These are phyloP conservation scores for Eucalyptus virginea DNA, from an alignment of 345 rosid genomes.

Conservation along the genomic window DNA sequence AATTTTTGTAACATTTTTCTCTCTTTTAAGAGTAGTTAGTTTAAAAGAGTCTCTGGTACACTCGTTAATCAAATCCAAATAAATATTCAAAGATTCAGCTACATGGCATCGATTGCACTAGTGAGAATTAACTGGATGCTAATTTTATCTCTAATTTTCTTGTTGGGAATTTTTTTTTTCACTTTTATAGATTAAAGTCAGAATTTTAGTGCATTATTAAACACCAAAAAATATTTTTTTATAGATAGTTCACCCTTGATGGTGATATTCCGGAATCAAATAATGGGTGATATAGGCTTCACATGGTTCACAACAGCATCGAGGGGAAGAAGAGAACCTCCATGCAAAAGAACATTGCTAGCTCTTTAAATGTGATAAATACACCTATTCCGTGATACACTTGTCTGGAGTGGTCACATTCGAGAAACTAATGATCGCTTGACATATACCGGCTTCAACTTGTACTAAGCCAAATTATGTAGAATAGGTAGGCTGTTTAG, in stretches of 20 bases:
- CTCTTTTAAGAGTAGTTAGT: not conserved
- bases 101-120: not conserved
- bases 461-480: not conserved
- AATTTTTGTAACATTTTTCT: not conserved
- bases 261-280: not conserved
- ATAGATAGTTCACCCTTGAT: not conserved
- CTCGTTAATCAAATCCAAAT: not conserved
- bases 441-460: not conserved
- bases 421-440: not conserved
- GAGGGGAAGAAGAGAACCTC: not conserved
- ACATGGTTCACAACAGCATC: not conserved
- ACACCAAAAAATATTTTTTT: not conserved
- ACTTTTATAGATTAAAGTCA: not conserved
- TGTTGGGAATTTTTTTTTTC: not conserved
- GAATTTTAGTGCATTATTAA: not conserved
- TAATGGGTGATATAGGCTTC: not conserved
- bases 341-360: not conserved
- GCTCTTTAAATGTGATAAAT: not conserved
- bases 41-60: not conserved
- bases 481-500: not conserved
- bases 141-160: not conserved
- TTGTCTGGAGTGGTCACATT: not conserved
- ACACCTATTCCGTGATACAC: not conserved
- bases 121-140: not conserved
- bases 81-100: not conserved